Evolutionary conservation across 2,329 filamentous ascomycete species (phyloP).

Genomic region (Clonostachys sp.): DNA sequence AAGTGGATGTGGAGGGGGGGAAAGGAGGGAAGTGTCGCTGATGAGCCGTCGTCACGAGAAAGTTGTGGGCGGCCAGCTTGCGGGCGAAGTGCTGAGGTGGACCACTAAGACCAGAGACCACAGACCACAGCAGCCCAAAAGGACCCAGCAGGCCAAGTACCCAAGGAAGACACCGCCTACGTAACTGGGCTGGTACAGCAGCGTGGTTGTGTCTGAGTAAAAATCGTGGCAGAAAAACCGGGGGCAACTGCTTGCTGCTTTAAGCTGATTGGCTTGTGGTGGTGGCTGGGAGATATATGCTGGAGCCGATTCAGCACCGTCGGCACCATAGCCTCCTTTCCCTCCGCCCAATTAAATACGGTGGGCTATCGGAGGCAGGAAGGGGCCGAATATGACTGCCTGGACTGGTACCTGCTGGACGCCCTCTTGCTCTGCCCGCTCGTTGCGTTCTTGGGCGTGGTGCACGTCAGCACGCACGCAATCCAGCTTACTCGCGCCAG

Average conservation of each 20-base stretch:
- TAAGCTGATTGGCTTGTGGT: slow-evolving; percentile 26
- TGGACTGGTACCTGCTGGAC: background rate
- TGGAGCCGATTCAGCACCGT: background rate
- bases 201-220: background rate
- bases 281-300: slow-evolving; percentile 16
- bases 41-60: slow-evolving; percentile 24
- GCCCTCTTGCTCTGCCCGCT: background rate
- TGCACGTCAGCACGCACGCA: too few species aligned
- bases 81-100: slow-evolving; percentile 7
- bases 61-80: slow-evolving; percentile 27
- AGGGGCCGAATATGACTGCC: background rate
- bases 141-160: background rate
- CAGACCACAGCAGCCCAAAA: background rate
- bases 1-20: slow-evolving; percentile 10
- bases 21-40: slow-evolving; percentile 25
- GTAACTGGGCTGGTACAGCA: background rate
- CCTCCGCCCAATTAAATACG: background rate
- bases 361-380: too few species aligned
- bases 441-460: too few species aligned
- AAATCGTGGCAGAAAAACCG: slow-evolving; percentile 6
- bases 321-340: background rate
- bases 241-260: slow-evolving; percentile 20
- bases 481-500: too few species aligned
- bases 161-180: background rate
- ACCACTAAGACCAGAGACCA: background rate